A percentile compares a stretch with the other conserved stretches of the same genome.
Evolutionary conservation across 1,284 basidiomycete genomes (phyloP).

Genomic region (Malassezia nana): DNA sequence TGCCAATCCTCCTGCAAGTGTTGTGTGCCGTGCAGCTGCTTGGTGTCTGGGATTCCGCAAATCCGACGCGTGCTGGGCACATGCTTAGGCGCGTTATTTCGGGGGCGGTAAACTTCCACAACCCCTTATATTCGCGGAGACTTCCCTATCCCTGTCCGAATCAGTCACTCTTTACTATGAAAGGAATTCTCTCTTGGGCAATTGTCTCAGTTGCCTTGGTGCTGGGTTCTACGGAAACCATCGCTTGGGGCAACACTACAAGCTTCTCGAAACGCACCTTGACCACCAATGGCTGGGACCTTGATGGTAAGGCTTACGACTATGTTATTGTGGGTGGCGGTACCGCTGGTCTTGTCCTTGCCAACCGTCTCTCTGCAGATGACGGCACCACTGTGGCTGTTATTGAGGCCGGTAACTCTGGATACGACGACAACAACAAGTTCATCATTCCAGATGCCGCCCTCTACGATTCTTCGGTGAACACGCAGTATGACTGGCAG

Average conservation of each 20-base stretch:
- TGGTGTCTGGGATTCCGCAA: not conserved
- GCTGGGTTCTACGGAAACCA: not conserved
- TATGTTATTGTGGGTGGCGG: constrained; percentile 89
- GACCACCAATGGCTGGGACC: constrained; percentile 16
- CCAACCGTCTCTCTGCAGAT: constrained; percentile 67
- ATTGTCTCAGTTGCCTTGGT: not conserved
- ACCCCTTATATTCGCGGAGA: not conserved
- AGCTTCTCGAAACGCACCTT: constrained; percentile 1
- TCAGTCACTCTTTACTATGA: not conserved
- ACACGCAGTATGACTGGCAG: constrained; percentile 31
- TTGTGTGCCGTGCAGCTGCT: not conserved
- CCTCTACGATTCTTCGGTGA: constrained; percentile 24
- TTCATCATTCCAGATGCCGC: constrained; percentile 21
- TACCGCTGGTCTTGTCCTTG: constrained; percentile 79
- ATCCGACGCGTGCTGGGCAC: not conserved
- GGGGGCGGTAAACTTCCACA: not conserved
- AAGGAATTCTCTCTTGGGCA: not conserved
- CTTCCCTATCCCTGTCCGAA: not conserved
- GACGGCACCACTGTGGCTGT: constrained; percentile 56
- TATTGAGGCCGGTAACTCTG: constrained; percentile 54
- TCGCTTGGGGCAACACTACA: not conserved
- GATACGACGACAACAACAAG: constrained; percentile 21
- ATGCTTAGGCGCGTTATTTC: not conserved
- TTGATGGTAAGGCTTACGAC: constrained; percentile 49
- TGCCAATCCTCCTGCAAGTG: not conserved